These are phyloP conservation scores for Elsinoe fawcettii DNA, from an alignment of 2,329 filamentous ascomycete genomes.

Conservation along the genomic window DNA sequence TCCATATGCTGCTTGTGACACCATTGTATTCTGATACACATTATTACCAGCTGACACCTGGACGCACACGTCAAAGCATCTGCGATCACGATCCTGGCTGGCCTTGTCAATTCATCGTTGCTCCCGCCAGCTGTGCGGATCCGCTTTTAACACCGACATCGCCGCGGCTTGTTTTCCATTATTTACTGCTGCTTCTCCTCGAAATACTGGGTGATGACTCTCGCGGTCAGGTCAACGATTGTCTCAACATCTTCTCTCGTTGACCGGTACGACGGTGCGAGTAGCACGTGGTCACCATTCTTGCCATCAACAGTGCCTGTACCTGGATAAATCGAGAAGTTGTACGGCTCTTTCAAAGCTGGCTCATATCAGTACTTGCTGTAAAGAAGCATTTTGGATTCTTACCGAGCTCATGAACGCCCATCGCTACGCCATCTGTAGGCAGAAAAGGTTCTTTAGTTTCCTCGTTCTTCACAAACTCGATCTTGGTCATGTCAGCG, in stretches of 20 bases:
- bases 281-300: conserved; percentile 60
- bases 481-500: conserved; percentile 38
- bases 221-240: conserved; percentile 45
- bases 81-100: background rate
- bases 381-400: background rate
- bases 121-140: no score
- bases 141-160: background rate
- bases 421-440: conserved; percentile 38
- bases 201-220: conserved; percentile 47
- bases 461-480: conserved; percentile 50
- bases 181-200: background rate
- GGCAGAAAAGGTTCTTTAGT: conserved; percentile 49
- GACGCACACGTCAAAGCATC: background rate
- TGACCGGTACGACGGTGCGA: conserved; percentile 62
- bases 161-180: background rate
- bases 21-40: background rate
- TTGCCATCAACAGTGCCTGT: conserved; percentile 51
- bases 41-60: background rate
- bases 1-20: background rate
- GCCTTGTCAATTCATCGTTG: no score
- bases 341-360: conserved; percentile 39
- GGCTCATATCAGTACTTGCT: conserved; percentile 6
- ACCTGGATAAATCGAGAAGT: conserved; percentile 57
- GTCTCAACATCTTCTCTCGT: conserved; percentile 48
- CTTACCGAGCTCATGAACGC: conserved; percentile 46